phyloP scores from a whole-genome alignment of 768 basidiomycete species.

The Epithele typhae region DNA sequence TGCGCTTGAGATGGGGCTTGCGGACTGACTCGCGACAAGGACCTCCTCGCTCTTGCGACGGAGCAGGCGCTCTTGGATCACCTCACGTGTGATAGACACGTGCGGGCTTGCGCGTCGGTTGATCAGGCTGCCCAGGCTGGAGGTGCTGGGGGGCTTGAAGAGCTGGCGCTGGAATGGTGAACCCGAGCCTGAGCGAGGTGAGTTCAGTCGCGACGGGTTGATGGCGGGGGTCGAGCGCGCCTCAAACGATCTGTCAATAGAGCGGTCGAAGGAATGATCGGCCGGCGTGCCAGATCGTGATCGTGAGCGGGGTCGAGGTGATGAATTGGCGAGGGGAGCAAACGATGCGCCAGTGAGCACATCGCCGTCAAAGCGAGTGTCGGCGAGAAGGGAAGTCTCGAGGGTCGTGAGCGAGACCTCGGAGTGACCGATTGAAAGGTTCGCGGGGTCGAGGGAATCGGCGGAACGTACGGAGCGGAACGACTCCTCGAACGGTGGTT shows the following conservation, averaged over 20 bases:
- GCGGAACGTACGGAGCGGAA: constrained; percentile 16
- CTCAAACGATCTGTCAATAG: constrained; percentile 9
- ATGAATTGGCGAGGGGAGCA: constrained; percentile 6
- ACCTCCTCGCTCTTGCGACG: constrained; percentile 43
- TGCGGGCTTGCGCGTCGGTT: constrained; percentile 28
- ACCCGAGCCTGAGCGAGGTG: constrained; percentile 11
- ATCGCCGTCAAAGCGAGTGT: constrained; percentile 2
- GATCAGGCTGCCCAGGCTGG: constrained; percentile 12
- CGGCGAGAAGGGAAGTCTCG: constrained; percentile 19
- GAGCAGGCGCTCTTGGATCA: constrained; percentile 46
- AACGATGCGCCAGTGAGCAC: constrained; percentile 5
- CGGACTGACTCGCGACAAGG: constrained; percentile 20
- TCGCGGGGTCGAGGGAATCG: constrained; percentile 17
- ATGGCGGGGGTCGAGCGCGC: constrained; percentile 12
- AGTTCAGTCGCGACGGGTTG: constrained; percentile 10
- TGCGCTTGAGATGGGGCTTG: not conserved
- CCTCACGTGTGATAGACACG: constrained; percentile 48
- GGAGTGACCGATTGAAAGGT: constrained; percentile 29
- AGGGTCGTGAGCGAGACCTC: constrained; percentile 33
- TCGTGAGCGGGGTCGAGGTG: constrained; percentile 1
- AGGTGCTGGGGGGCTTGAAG: constrained; percentile 18
- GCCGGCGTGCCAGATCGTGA: constrained; percentile 1
- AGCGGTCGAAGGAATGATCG: constrained; percentile 9
- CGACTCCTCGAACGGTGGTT: constrained; percentile 20
- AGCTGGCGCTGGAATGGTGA: constrained; percentile 13